These are phyloP conservation scores for Selaginella tamariscina DNA, from an alignment of 75 land plant genomes.

Conservation along the genomic window DNA sequence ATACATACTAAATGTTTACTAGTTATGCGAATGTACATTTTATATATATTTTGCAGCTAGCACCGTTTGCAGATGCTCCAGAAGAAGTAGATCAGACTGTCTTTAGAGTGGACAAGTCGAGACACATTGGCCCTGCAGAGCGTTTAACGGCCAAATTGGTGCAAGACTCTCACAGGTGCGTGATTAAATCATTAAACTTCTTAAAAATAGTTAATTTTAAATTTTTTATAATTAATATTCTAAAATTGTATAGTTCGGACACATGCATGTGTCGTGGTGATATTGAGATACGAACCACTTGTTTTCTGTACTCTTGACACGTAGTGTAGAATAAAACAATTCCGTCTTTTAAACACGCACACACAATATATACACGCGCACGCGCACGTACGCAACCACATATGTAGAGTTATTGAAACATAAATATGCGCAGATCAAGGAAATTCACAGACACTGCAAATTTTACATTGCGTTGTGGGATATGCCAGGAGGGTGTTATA, in stretches of 20 bases:
- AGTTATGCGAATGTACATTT: background rate
- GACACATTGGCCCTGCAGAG: slow-evolving; percentile 58
- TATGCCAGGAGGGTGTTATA: slow-evolving; percentile 83
- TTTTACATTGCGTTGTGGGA: slow-evolving; percentile 88
- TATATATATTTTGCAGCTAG: slow-evolving; percentile 39
- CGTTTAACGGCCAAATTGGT: slow-evolving; percentile 58
- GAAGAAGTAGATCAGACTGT: slow-evolving; percentile 97
- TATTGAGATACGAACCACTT: background rate
- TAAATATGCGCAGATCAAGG: slow-evolving; percentile 40
- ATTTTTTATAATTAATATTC: slow-evolving; percentile 7
- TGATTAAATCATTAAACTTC: too few relatives aligned
- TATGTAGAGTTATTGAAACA: slow-evolving; percentile 1
- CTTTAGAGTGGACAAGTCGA: slow-evolving; percentile 42
- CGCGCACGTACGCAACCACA: too few relatives aligned
- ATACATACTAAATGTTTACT: background rate
- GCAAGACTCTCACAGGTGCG: slow-evolving; percentile 86
- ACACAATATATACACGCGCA: too few relatives aligned
- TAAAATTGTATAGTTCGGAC: background rate
- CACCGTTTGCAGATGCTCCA: slow-evolving; percentile 82
- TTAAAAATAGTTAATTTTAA: background rate
- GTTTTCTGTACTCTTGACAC: too few relatives aligned
- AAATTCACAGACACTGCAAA: slow-evolving; percentile 86
- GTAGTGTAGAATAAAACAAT: too few relatives aligned
- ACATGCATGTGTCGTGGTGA: background rate
- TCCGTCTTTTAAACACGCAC: too few relatives aligned